Conservation (phyloP, 495 filamentous ascomycete genomes). For the Tuber melanosporum region DNA sequence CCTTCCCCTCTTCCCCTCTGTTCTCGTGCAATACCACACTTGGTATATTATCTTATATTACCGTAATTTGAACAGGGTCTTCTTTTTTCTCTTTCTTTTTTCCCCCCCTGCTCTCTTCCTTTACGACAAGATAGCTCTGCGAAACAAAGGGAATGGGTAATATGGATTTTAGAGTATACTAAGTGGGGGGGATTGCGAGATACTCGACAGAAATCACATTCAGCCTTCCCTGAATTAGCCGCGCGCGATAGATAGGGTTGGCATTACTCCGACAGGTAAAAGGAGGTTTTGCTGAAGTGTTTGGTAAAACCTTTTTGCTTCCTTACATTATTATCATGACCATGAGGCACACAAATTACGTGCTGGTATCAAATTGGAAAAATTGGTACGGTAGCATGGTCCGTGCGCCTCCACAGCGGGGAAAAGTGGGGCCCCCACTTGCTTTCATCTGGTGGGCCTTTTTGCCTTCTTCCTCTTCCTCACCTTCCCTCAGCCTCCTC, state of each 20-base stretch:
- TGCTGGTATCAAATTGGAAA: background rate
- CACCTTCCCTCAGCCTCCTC: background rate
- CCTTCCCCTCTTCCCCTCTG: background rate
- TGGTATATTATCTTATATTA: background rate
- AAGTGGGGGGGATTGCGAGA: background rate
- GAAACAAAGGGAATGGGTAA: background rate
- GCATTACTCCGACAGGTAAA: background rate
- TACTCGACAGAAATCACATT: background rate
- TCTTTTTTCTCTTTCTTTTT: background rate
- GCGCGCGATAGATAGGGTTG: background rate
- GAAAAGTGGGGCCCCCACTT: constrained; percentile 4
- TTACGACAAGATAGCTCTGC: background rate
- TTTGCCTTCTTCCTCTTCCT: background rate
- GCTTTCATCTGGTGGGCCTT: background rate
- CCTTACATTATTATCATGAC: background rate
- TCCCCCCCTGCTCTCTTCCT: background rate
- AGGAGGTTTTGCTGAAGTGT: background rate
- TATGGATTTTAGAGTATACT: background rate
- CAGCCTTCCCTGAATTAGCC: background rate
- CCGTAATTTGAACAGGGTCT: background rate
- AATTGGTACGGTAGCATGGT: background rate
- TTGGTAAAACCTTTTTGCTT: background rate
- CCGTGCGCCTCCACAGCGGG: constrained; percentile 1
- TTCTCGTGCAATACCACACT: background rate
- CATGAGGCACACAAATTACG: background rate